Base-by-base conservation (phyloP, 2,329 filamentous ascomycete genomes). In the Aspergillus sp. region DNA sequence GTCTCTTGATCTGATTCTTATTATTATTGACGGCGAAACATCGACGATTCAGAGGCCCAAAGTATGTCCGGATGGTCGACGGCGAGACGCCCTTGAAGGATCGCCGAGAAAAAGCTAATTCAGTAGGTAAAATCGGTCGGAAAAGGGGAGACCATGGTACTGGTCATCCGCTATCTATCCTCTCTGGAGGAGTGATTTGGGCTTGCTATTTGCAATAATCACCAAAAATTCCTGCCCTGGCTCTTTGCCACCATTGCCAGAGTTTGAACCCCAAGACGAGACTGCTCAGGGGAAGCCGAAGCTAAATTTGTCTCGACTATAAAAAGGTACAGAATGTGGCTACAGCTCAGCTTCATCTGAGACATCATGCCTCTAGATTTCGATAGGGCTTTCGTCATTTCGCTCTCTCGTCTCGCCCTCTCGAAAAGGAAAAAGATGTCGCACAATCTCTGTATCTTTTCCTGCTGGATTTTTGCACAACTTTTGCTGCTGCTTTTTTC, bases 271-370 rank as follows among this genome's bases (percentile, higher is more conserved):
- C 34, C 17, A 8, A 38, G 31, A 8, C 31, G 31, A 38, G 9
- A 38, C 31, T 11, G 9, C 48, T 51, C 48, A 51, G 48, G 48
- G 48, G 48, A 30, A 51, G 22, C 49, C 49, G 28, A 51, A 51
- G 49, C 49, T 51, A 58, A 59, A 53, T 59, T 59, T 57, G 54
- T 57, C 30, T 41, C 46, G 23, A 52, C 55, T 57, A 57, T 57
- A 52, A 57, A 52, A 57, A 57, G 55, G 47, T 52, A 52, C 55
- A 43, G 31, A 49, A 50, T 57, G 31, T 57, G 31, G 46, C 54
- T 57, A 34, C 41, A 23, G 34, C 50, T 51, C 50, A 55, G 46
- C 54, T 50, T 34, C 47, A 45, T 54, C 38, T 15, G 46, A 57
- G 54, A 57, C 46, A 43, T 30, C 15, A 41, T 41, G 11, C 13